Conservation (phyloP, 805 yeast genomes). For the Hanseniaspora mollemarum region DNA sequence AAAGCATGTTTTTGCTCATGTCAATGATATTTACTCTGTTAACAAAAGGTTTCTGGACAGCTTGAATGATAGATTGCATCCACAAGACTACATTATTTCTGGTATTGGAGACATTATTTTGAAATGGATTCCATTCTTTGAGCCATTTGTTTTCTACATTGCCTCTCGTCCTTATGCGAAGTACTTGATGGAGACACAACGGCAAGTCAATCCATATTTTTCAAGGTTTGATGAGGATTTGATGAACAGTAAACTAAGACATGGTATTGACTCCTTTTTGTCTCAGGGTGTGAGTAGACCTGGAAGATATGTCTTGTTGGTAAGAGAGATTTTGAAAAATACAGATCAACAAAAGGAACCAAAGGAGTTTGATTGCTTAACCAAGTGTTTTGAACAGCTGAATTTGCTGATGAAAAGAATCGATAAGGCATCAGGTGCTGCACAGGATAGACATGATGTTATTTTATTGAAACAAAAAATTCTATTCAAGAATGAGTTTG, state of each 20-base stretch:
- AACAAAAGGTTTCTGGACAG: slow-evolving; percentile 83
- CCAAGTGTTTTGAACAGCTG: slow-evolving; percentile 62
- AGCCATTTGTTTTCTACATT: slow-evolving; percentile 85
- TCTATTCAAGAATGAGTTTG: slow-evolving; percentile 71
- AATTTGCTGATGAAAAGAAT: slow-evolving; percentile 59
- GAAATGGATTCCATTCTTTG: slow-evolving; percentile 74
- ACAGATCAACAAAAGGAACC: slow-evolving; percentile 65
- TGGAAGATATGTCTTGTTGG: slow-evolving; percentile 79
- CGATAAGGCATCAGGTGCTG: slow-evolving; percentile 82
- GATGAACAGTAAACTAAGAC: slow-evolving; percentile 48
- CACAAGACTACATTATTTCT: slow-evolving; percentile 65
- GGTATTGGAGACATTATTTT: slow-evolving; percentile 79
- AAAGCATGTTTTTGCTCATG: slow-evolving; percentile 82
- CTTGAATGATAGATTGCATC: slow-evolving; percentile 61
- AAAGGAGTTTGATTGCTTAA: slow-evolving; percentile 38
- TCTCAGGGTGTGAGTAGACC: slow-evolving; percentile 94
- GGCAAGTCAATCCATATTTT: slow-evolving; percentile 77
- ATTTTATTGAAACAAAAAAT: slow-evolving; percentile 77
- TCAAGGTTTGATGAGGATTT: slow-evolving; percentile 85
- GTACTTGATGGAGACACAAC: slow-evolving; percentile 88
- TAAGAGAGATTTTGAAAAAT: slow-evolving; percentile 70
- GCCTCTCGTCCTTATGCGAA: slow-evolving; percentile 93
- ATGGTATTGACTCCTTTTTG: slow-evolving; percentile 79
- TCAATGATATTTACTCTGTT: slow-evolving; percentile 72
- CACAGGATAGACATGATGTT: slow-evolving; percentile 82